Evolutionary conservation across 371 early-diverging fungal genomes (phyloP).

Genomic region (Umbelopsis sp.): DNA sequence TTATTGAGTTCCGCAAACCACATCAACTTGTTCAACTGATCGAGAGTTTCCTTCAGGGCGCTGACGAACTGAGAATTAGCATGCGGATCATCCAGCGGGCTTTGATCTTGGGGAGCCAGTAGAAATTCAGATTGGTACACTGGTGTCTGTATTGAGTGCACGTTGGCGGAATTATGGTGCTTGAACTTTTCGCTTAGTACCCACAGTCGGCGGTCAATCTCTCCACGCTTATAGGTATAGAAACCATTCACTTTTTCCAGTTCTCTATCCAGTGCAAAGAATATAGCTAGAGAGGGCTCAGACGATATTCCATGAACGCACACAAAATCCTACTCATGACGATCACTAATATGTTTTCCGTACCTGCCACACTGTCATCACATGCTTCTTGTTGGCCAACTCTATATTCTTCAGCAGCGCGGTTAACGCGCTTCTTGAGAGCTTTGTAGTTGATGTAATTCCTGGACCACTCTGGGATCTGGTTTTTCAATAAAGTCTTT

Average conservation of each 20-base stretch:
- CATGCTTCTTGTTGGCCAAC: slow-evolving; percentile 39
- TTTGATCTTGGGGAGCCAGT: not conserved
- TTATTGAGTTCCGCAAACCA: slow-evolving; percentile 71
- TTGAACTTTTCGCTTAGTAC: slow-evolving; percentile 62
- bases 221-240: slow-evolving; percentile 60
- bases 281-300: slow-evolving; percentile 48
- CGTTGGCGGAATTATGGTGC: slow-evolving; percentile 24
- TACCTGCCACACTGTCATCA: slow-evolving; percentile 16
- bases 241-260: slow-evolving; percentile 72
- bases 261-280: slow-evolving; percentile 68
- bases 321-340: not conserved
- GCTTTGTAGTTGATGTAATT: slow-evolving; percentile 70
- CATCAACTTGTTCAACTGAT: slow-evolving; percentile 60
- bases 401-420: slow-evolving; percentile 44
- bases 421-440: slow-evolving; percentile 69
- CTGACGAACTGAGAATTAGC: slow-evolving; percentile 58
- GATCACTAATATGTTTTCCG: not conserved
- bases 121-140: not conserved
- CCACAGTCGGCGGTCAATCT: slow-evolving; percentile 65
- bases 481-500: slow-evolving; percentile 61
- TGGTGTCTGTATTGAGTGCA: slow-evolving; percentile 2
- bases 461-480: slow-evolving; percentile 74
- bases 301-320: not conserved
- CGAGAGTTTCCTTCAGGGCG: slow-evolving; percentile 63
- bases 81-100: slow-evolving; percentile 25